Evolutionary conservation across 1,284 basidiomycete genomes (phyloP).

Genomic region (Salmacisia buchloeana): DNA sequence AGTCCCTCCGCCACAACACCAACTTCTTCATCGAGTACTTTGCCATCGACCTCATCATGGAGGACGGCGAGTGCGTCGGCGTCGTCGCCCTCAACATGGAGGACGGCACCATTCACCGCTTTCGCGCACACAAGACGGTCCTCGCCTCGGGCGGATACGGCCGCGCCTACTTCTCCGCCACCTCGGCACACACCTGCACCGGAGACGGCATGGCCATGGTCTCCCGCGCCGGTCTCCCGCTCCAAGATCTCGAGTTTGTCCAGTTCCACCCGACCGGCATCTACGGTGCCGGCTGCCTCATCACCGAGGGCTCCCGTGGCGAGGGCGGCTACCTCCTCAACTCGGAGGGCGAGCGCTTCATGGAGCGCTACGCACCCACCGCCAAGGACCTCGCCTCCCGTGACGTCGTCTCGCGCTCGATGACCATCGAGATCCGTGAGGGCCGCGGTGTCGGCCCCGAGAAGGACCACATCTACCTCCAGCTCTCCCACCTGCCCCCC

Average conservation of each 20-base stretch:
- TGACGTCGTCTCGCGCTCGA: conserved; percentile 97
- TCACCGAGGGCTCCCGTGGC: conserved; percentile 97
- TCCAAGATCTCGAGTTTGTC: conserved; percentile 97
- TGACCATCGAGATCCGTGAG: conserved; percentile 98
- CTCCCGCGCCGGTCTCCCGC: conserved; percentile 85
- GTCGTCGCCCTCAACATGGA: conserved; percentile 99
- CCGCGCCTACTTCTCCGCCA: conserved; percentile 97
- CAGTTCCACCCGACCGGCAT: conserved; percentile 99
- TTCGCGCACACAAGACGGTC: conserved; percentile 97
- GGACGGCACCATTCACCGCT: conserved; percentile 96
- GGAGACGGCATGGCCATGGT: conserved; percentile 99
- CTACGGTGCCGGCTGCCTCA: conserved; percentile 97
- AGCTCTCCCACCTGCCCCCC: conserved; percentile 92
- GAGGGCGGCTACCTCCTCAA: conserved; percentile 99
- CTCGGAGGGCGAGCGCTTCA: conserved; percentile 98
- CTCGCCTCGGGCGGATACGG: conserved; percentile 98
- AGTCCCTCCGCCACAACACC: conserved; percentile 97
- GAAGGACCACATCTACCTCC: conserved; percentile 95
- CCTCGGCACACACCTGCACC: conserved; percentile 96
- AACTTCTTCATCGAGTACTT: conserved; percentile 99
- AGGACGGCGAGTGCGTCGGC: conserved; percentile 97
- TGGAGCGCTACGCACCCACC: conserved; percentile 97
- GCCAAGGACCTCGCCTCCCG: conserved; percentile 99
- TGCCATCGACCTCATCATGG: conserved; percentile 90
- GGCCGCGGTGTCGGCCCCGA: conserved; percentile 98